Conservation (phyloP, 495 filamentous ascomycete species). For the Achaetomiella virescens region DNA sequence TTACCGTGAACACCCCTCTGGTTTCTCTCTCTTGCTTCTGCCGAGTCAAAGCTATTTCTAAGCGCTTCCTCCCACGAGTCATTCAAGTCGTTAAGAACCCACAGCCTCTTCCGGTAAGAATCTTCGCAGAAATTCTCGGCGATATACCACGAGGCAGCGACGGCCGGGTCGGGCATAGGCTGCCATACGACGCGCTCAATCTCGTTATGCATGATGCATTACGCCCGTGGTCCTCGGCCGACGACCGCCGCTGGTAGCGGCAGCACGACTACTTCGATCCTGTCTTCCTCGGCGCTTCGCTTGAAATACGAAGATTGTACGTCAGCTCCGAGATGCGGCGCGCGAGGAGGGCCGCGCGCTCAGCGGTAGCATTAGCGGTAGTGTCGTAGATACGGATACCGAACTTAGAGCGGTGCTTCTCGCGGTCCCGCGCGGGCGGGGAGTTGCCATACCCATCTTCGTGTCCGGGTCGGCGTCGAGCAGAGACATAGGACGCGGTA, state of each 20-base stretch:
- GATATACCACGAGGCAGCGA: not conserved
- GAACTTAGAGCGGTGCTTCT: not conserved
- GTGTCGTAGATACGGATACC: conserved; percentile 3
- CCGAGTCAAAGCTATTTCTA: not conserved
- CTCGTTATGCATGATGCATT: not conserved
- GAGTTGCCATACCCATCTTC: not conserved
- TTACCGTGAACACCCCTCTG: no score
- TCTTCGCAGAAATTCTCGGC: not conserved
- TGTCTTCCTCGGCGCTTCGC: not conserved
- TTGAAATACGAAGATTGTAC: not conserved
- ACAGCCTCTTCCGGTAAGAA: not conserved
- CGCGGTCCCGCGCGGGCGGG: not conserved
- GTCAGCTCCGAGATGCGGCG: conserved; percentile 1
- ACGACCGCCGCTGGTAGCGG: not conserved
- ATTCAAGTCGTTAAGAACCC: not conserved
- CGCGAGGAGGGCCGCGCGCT: not conserved
- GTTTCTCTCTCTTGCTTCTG: no score
- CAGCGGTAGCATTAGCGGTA: not conserved
- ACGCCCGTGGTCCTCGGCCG: not conserved
- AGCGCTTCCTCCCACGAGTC: not conserved
- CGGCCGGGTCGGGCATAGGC: not conserved
- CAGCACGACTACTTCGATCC: not conserved
- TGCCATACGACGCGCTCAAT: not conserved
- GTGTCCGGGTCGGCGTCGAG: not conserved
- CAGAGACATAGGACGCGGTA: not conserved